Base-by-base conservation (phyloP, 2,329 filamentous ascomycete genomes). In the Fusarium sp. region DNA sequence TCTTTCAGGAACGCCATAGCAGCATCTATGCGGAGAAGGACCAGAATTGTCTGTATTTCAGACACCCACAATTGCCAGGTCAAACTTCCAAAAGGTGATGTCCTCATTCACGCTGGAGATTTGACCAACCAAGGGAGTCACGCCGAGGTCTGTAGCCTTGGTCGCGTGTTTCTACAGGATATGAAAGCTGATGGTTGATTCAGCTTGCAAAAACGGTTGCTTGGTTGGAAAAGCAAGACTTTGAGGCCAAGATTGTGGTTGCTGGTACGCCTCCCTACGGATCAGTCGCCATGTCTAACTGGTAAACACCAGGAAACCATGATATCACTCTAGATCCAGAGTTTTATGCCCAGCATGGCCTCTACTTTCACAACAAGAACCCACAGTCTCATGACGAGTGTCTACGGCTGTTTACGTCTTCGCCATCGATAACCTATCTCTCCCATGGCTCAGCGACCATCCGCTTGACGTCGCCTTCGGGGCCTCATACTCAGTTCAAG, bases 81-180 rank as follows among this genome's bases (percentile, higher is more conserved):
- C 66, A 88, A 85, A 67, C 81, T 92, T 1, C 90, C 91, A 0
- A 82, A 81, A 22, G 91, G 90, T 36, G 89, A 93, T 72, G 85
- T 93, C 8, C 80, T 93, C 31, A 87, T 93, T 45, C 90, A 92
- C 71, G 90, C 90, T 2, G 90, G 91, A 7, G 91, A 93, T 72
- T 75, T 93, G 65, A 91, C 90, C 4, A 92, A 92, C 72, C 86
- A 90, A 71, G 91, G 91, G 13, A 88, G 79, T 63, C 79, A 79
- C 63, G 78, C 78, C 7, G 85, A 88, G 76, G 81, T 82, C 28
- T 47, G 57, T 55, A 26, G 43, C 44, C 24, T 26, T 47, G 19
- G 9, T 38, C 26, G 25, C 34, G 47, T 51, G 22, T 15, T 40
- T 12, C 34, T 15, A 35, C 12, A 29, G 31, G 43, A 29, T 13